Conservation (phyloP, 2,329 filamentous ascomycete genomes). For the Alternaria sp. region DNA sequence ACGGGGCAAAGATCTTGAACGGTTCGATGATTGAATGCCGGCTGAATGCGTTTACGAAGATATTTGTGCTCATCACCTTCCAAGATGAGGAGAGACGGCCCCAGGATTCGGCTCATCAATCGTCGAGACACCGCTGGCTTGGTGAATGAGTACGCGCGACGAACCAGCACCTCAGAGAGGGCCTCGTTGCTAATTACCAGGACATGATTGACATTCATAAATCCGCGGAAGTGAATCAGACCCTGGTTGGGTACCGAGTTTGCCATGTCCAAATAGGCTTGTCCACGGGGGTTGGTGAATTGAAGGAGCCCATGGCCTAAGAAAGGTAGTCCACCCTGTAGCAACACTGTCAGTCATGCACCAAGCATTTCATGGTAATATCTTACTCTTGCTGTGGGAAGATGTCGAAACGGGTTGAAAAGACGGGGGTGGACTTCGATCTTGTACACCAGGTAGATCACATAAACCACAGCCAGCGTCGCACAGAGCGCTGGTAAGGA, state of each 20-base stretch:
- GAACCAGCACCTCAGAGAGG: slow-evolving; percentile 1
- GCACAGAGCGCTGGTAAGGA: not conserved
- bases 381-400: not conserved
- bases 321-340: not conserved
- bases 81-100: not conserved
- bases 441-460: not conserved
- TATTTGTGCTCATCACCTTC: slow-evolving; percentile 2
- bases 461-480: not conserved
- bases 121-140: not conserved
- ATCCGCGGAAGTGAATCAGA: not conserved
- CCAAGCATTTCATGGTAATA: not conserved
- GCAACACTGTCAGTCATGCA: not conserved
- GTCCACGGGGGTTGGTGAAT: not conserved
- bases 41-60: not conserved
- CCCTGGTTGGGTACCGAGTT: not conserved
- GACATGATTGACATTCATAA: not conserved
- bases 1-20: not conserved
- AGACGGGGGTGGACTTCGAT: not conserved
- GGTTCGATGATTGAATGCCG: not conserved
- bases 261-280: slow-evolving; percentile 1
- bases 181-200: not conserved
- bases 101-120: not conserved
- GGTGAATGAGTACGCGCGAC: not conserved
- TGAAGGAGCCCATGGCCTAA: slow-evolving; percentile 1
- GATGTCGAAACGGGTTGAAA: not conserved